Conservation (phyloP, 1,139 yeast genomes). For the Zygoascus sp. region DNA sequence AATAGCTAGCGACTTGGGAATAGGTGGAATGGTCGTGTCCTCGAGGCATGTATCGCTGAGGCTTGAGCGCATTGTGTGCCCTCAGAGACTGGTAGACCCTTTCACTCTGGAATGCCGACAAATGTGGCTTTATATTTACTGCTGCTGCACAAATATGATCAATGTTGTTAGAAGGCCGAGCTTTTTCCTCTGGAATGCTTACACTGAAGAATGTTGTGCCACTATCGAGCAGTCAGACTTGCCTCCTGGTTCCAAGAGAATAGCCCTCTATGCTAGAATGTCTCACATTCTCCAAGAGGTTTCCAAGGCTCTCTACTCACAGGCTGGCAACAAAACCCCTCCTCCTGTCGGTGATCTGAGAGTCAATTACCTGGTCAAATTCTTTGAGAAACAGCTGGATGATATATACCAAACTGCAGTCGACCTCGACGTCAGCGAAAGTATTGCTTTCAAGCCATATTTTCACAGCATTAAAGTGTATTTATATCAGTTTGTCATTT, state of each 20-base stretch:
- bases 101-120: slow-evolving; percentile 35
- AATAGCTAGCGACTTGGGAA: slow-evolving; percentile 70
- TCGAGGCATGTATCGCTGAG: slow-evolving; percentile 15
- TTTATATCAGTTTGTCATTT: slow-evolving; percentile 57
- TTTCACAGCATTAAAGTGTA: slow-evolving; percentile 67
- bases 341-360: slow-evolving; percentile 29
- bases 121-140: slow-evolving; percentile 33
- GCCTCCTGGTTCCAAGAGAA: slow-evolving; percentile 27
- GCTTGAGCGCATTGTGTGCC: slow-evolving; percentile 35
- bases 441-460: slow-evolving; percentile 16
- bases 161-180: slow-evolving; percentile 31
- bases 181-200: slow-evolving; percentile 42
- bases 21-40: slow-evolving; percentile 41
- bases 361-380: slow-evolving; percentile 23
- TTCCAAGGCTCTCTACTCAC: slow-evolving; percentile 28
- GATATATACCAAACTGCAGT: slow-evolving; percentile 9
- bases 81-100: slow-evolving; percentile 36
- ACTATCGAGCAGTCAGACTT: slow-evolving; percentile 40
- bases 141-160: slow-evolving; percentile 31
- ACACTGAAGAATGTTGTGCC: slow-evolving; percentile 59
- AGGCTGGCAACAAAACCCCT: slow-evolving; percentile 24
- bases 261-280: slow-evolving; percentile 59
- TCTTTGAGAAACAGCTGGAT: slow-evolving; percentile 25
- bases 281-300: slow-evolving; percentile 61
- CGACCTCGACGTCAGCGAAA: background rate